Percentiles rank a stretch among this genome's conserved stretches.
Evolutionary conservation across 345 rosid species (phyloP).

Genomic region (Dovyalis caffra): DNA sequence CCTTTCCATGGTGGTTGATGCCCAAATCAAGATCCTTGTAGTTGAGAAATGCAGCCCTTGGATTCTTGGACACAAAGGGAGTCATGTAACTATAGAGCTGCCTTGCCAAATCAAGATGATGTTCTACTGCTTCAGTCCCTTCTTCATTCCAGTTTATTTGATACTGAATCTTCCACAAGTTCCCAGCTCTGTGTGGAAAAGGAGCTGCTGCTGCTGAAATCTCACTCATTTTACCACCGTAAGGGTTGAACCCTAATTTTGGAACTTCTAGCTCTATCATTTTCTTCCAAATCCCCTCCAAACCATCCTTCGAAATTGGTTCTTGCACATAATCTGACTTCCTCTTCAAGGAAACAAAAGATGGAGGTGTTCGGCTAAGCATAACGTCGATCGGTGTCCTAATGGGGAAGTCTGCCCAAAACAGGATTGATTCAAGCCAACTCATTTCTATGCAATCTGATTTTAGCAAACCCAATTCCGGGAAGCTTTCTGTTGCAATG

Average conservation of each 20-base stretch:
- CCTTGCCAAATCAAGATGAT: slow-evolving; percentile 41
- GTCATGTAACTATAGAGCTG: slow-evolving; percentile 45
- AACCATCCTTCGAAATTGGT: slow-evolving; percentile 34
- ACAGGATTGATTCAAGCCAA: slow-evolving; percentile 17
- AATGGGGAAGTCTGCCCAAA: slow-evolving; percentile 19
- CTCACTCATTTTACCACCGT: slow-evolving; percentile 54
- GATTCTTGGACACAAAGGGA: slow-evolving; percentile 45
- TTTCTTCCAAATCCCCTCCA: slow-evolving; percentile 36
- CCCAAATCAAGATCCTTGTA: slow-evolving; percentile 72
- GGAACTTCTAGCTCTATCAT: slow-evolving; percentile 20
- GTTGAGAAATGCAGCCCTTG: slow-evolving; percentile 54
- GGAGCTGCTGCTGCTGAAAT: slow-evolving; percentile 38
- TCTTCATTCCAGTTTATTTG: slow-evolving; percentile 33
- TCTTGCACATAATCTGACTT: slow-evolving; percentile 64
- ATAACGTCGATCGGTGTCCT: slow-evolving; percentile 24
- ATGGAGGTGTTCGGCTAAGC: slow-evolving; percentile 17
- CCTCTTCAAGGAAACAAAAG: neutral
- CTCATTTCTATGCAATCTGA: slow-evolving; percentile 11
- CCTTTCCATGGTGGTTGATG: slow-evolving; percentile 6
- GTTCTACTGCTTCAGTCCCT: slow-evolving; percentile 20
- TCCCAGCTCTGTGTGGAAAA: slow-evolving; percentile 62
- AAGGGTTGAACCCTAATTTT: slow-evolving; percentile 43
- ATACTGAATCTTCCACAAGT: slow-evolving; percentile 53
- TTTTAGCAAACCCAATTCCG: slow-evolving; percentile 1
- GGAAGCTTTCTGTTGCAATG: neutral